Percentiles rank a stretch among this genome's conserved stretches.
These are phyloP conservation scores for Saccharomycopsis sp. DNA, from an alignment of 805 yeast species.

Conservation along the genomic window DNA sequence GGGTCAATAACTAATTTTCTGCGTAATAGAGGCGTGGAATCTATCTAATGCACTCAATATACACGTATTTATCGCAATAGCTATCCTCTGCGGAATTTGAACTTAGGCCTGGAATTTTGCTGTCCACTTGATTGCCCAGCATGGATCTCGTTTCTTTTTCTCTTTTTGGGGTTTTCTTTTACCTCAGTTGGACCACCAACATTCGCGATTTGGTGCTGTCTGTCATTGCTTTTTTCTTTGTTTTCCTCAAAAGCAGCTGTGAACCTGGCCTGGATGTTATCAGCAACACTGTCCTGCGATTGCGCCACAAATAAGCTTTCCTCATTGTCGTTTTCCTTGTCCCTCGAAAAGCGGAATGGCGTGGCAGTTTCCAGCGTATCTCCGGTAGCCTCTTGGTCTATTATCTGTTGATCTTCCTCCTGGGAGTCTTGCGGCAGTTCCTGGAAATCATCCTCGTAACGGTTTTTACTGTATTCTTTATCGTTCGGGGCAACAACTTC, in stretches of 20 bases:
- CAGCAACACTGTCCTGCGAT: not conserved
- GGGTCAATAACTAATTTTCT: too few relatives aligned
- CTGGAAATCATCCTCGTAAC: not conserved
- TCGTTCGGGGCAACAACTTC: not conserved
- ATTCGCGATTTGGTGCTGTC: not conserved
- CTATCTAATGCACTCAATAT: not conserved
- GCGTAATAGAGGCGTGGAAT: too few relatives aligned
- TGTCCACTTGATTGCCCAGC: not conserved
- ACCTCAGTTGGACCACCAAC: not conserved
- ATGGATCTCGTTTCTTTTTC: not conserved
- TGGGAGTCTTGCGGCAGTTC: too few relatives aligned
- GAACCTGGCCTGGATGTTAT: not conserved
- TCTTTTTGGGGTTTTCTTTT: not conserved
- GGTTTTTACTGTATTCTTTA: not conserved
- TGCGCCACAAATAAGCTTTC: not conserved
- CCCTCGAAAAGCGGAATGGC: not conserved
- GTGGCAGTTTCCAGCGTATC: not conserved
- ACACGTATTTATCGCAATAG: not conserved
- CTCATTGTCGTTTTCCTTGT: not conserved
- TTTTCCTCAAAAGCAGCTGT: not conserved
- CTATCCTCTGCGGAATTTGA: not conserved
- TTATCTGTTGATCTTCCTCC: not conserved
- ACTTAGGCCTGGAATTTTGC: not conserved
- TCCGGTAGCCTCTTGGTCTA: not conserved
- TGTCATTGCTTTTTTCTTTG: not conserved